Base-by-base conservation (phyloP, 179 eudicot genomes). In the Camellia oleifera region DNA sequence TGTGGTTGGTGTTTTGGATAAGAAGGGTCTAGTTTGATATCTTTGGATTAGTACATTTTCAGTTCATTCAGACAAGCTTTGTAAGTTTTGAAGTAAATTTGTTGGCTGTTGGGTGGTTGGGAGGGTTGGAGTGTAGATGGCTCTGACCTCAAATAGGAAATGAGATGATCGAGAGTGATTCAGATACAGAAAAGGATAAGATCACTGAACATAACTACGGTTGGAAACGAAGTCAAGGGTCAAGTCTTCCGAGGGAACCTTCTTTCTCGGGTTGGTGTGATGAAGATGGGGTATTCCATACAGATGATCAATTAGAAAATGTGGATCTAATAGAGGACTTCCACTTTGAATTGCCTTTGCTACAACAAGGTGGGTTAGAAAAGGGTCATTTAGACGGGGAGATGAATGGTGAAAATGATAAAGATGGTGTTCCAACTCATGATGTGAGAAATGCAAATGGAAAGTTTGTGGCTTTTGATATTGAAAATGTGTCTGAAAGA, bases 231-330 rank as follows among this genome's bases (percentile, higher is more conserved):
- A 72, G 44, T 23, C 79, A 77, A 62, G 69, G 66, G 58, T 69
- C 57, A 52, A 75, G 50, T 54, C 45, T 78, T 73, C 75, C 74
- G 17, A 79, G 88, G 79, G 88, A 79, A 0, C 82, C 80, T 64
- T 86, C 86, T 23, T 83, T 83, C 82, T 83, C 86, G 11, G 88
- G 86, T 18, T 86, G 88, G 88, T 78, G 71, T 52, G 86, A 86
- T 60, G 80, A 86, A 76, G 75, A 80, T 53, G 81, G 67, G 65
- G 23, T 52, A 56, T 44, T 46, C 60, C 72, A 4, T 58, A 54
- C 79, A 11, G 72, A 71, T 58, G 77, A n/a, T 70, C 62, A 12
- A 13, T 20, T 76, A 72, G 65, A 75, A 50, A 79, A 61, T 45
- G 42, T 14, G 11, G 78, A 20, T 48, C 71, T 72, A 42, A 72